Evolutionary conservation across 495 filamentous ascomycete species (phyloP).

Genomic region (Xylaria venustula): DNA sequence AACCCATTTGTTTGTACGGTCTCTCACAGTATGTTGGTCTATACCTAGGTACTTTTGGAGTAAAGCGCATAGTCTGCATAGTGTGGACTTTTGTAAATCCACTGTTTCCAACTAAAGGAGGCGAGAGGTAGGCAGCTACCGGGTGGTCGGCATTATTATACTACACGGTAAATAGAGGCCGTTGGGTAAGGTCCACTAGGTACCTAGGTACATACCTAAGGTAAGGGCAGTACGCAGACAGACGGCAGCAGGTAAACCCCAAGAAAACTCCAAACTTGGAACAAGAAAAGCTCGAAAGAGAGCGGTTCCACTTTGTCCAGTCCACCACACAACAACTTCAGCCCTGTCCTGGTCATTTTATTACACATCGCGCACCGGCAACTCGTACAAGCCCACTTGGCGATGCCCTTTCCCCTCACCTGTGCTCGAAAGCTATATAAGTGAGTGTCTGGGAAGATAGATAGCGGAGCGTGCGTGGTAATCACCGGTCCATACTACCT

Average conservation of each 20-base stretch:
- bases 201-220: not conserved
- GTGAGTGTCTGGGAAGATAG: too few relatives aligned
- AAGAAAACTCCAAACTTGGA: constrained; percentile 14
- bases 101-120: too few relatives aligned
- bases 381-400: not conserved
- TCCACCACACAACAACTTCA: constrained; percentile 9
- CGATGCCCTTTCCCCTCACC: not conserved
- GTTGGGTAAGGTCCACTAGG: not conserved
- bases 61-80: too few relatives aligned
- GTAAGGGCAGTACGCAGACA: not conserved
- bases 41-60: too few relatives aligned
- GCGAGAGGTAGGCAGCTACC: too few relatives aligned
- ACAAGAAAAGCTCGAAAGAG: not conserved
- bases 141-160: too few relatives aligned
- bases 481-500: too few relatives aligned
- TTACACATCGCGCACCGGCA: not conserved
- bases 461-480: not conserved
- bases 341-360: constrained; percentile 1
- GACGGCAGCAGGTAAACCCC: not conserved
- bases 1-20: too few relatives aligned
- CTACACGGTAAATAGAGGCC: too few relatives aligned
- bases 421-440: not conserved
- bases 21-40: too few relatives aligned
- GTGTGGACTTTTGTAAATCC: too few relatives aligned
- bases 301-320: constrained; percentile 8